These are phyloP conservation scores for Oidiodendron maius DNA, from an alignment of 495 filamentous ascomycete genomes.

Conservation along the genomic window DNA sequence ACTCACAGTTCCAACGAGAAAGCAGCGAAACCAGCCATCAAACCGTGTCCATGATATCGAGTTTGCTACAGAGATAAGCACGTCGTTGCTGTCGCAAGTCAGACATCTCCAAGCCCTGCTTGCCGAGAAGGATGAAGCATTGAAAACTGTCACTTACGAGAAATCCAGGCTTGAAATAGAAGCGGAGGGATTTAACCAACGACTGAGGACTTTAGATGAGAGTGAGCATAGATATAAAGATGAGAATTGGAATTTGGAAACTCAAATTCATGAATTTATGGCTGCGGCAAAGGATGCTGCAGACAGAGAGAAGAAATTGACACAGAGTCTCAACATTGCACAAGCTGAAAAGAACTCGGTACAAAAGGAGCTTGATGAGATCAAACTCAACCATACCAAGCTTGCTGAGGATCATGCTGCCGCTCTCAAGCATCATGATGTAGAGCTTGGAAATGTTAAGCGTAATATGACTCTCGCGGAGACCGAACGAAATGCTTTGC, in stretches of 20 bases:
- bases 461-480: conserved; percentile 69
- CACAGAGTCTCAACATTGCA: conserved; percentile 56
- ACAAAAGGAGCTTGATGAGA: conserved; percentile 82
- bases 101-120: conserved; percentile 80
- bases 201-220: conserved; percentile 77
- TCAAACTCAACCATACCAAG: conserved; percentile 70
- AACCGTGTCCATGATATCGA: conserved; percentile 88
- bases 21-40: conserved; percentile 82
- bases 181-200: conserved; percentile 69
- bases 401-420: conserved; percentile 72
- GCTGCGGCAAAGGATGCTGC: conserved; percentile 62
- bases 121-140: conserved; percentile 76
- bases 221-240: conserved; percentile 94
- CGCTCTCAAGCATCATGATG: conserved; percentile 76
- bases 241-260: conserved; percentile 95
- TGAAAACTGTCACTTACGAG: conserved; percentile 67
- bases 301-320: conserved; percentile 76
- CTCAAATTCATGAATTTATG: conserved; percentile 75
- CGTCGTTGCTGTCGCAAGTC: conserved; percentile 81
- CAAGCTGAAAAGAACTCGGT: conserved; percentile 69
- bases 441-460: conserved; percentile 73
- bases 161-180: conserved; percentile 76
- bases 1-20: conserved; percentile 74
- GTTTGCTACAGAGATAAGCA: conserved; percentile 92
- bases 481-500: conserved; percentile 63